Evolutionary conservation across 805 yeast species (phyloP).

Genomic region (Wickerhamiella alocasiicola): DNA sequence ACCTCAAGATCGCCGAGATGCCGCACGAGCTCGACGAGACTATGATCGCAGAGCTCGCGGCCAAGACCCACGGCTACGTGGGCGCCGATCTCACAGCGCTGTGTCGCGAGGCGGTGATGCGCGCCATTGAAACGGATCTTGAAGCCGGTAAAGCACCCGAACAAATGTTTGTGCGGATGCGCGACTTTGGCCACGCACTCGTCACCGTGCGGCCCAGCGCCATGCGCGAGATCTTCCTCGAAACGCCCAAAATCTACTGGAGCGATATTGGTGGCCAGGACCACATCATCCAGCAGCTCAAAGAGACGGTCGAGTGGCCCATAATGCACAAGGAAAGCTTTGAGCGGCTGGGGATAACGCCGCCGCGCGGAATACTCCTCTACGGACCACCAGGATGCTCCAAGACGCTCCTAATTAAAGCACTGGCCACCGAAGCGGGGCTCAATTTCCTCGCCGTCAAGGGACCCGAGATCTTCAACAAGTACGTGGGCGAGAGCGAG

Average conservation of each 20-base stretch:
- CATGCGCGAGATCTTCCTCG: constrained; percentile 89
- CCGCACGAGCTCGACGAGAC: constrained; percentile 41
- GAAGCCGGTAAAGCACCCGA: constrained; percentile 17
- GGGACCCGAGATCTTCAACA: constrained; percentile 92
- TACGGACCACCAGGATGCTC: constrained; percentile 99
- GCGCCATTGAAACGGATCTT: constrained; percentile 56
- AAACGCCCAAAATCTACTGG: constrained; percentile 91
- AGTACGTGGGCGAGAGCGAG: constrained; percentile 93
- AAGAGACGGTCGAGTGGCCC: constrained; percentile 88
- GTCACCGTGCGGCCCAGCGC: constrained; percentile 87
- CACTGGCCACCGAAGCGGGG: constrained; percentile 90
- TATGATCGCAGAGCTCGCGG: constrained; percentile 52
- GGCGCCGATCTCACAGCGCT: constrained; percentile 91
- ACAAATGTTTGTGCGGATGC: constrained; percentile 36
- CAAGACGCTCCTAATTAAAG: constrained; percentile 88
- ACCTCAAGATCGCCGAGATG: constrained; percentile 47
- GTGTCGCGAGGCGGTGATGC: constrained; percentile 78
- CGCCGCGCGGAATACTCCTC: constrained; percentile 85
- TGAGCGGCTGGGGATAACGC: constrained; percentile 59
- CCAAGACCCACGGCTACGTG: constrained; percentile 89
- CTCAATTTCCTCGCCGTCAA: constrained; percentile 87
- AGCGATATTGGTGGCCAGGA: constrained; percentile 93
- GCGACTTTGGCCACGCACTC: constrained; percentile 61
- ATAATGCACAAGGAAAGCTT: constrained; percentile 71
- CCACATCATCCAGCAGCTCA: constrained; percentile 62